Evolutionary conservation across 176 grass and related monocot genomes (phyloP), one percentile per base, ranked within the genome.

Genomic region (Raddia distichophylla): DNA sequence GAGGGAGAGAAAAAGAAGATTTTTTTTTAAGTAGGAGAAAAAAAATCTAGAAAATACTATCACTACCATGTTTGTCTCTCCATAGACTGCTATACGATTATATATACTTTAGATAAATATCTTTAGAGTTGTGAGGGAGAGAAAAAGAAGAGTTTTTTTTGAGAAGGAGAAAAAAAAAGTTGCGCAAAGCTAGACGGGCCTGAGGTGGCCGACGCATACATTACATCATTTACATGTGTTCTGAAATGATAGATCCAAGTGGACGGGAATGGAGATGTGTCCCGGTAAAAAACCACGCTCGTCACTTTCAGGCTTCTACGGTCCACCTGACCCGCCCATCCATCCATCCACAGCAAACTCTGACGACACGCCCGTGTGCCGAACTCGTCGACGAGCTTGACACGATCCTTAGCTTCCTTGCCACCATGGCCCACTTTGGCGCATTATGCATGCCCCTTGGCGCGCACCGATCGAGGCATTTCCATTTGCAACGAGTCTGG

Each of bases 131-230:
- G 37, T 5, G 37, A 40, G 37, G 37, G 37, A 49, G 27, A 48
- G 19, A 8, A 0, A 12, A 13, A 55, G 3, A 42, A 14, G 10
- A 61, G 27, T 27, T 27, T 27, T 27, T 27, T 27, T 27, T 27
- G 0, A 40, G 37, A 5, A 5, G 49, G 27, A 48, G 19, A 8
- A 0, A 12, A 13, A 55, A 3, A 42, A 14, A 61, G 8, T 18
- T 63, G 67, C n/a, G n/a, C 14, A 22, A 69, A 75, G 42, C 1
- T 59, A 75, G 70, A 86, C 52, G 27, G 43, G 10, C 75, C 84
- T 81, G 53, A 75, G 43, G 45, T 75, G 70, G 19, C 60, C 20
- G 45, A 46, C 47, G 68, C 22, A 4, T 43, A 40, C 37, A 40
- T 40, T 1, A 40, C 37, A 40, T 40, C 37, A 40, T 40, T 40